Evolutionary conservation across 148 eudicot genomes (phyloP).

Genomic region (Cornus controversa): DNA sequence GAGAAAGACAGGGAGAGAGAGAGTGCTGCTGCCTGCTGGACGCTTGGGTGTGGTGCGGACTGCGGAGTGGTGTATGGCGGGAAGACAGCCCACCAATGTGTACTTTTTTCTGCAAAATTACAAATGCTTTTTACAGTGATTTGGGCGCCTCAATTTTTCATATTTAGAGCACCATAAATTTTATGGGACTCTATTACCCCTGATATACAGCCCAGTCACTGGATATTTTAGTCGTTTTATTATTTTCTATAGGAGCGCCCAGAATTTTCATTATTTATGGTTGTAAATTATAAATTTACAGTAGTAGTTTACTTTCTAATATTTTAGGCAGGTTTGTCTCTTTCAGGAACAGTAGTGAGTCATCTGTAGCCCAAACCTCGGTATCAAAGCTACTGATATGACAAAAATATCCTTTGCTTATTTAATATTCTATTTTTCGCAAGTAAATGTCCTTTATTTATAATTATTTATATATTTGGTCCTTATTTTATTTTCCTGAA

Average conservation of each 20-base stretch:
- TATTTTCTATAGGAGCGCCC: too few relatives aligned
- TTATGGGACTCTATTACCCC: neutral
- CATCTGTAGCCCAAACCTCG: neutral
- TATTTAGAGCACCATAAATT: neutral
- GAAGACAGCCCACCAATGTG: slow-evolving; percentile 21
- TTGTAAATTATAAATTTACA: neutral
- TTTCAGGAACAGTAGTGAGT: neutral
- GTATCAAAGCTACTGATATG: neutral
- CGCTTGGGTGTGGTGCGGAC: slow-evolving; percentile 14
- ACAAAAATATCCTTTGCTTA: neutral
- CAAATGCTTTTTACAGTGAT: neutral
- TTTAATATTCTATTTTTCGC: too few relatives aligned
- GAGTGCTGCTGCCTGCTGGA: slow-evolving; percentile 5
- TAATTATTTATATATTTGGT: neutral
- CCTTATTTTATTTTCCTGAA: too few relatives aligned
- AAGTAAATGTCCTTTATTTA: neutral
- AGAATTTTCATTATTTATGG: too few relatives aligned
- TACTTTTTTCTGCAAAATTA: slow-evolving; percentile 8
- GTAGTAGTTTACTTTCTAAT: too few relatives aligned
- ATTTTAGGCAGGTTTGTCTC: neutral
- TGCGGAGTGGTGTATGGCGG: slow-evolving; percentile 18
- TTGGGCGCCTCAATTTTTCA: slow-evolving; percentile 3
- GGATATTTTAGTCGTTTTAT: too few relatives aligned
- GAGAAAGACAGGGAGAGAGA: slow-evolving; percentile 1
- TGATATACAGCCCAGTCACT: too few relatives aligned